phyloP scores from a whole-genome alignment of 108 stramenopile species.

The Mayamaea pseudoterrestris region DNA sequence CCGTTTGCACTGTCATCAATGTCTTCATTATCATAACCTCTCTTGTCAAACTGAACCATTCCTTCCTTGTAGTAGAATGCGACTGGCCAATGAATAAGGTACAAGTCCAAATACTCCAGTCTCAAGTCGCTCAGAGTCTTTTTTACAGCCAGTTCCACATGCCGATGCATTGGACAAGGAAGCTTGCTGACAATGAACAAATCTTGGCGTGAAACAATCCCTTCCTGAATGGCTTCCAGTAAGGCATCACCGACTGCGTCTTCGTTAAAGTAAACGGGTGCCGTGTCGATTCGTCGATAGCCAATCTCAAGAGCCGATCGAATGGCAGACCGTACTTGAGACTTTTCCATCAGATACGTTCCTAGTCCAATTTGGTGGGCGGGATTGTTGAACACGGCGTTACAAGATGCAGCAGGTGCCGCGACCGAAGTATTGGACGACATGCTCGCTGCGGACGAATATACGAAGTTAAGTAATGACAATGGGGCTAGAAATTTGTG shows the following conservation, averaged over 20 bases:
- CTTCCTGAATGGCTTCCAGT: conserved; percentile 16
- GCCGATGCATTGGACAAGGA: conserved; percentile 68
- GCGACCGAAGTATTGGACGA: too few species aligned
- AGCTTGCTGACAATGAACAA: conserved; percentile 80
- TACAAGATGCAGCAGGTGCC: too few species aligned
- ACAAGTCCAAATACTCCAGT: conserved; percentile 82
- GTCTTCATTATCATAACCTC: conserved; percentile 72
- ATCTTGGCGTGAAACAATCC: conserved; percentile 37
- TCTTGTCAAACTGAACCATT: conserved; percentile 11
- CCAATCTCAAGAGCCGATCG: not conserved
- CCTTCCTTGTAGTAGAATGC: conserved; percentile 46
- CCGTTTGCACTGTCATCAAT: conserved; percentile 66
- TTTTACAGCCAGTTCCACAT: conserved; percentile 57
- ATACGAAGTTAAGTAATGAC: too few species aligned
- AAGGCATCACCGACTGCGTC: conserved; percentile 57
- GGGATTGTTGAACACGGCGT: too few species aligned
- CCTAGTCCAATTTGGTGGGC: conserved; percentile 2
- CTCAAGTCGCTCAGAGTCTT: conserved; percentile 68
- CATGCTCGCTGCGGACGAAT: too few species aligned
- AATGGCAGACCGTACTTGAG: not conserved
- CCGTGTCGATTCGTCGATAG: conserved; percentile 36
- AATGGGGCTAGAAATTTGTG: too few species aligned
- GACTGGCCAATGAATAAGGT: conserved; percentile 83
- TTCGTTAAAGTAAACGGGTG: conserved; percentile 71
- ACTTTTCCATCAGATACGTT: not conserved